Conservation (phyloP, 306 rosid genomes). For the Trifolium pratense region DNA sequence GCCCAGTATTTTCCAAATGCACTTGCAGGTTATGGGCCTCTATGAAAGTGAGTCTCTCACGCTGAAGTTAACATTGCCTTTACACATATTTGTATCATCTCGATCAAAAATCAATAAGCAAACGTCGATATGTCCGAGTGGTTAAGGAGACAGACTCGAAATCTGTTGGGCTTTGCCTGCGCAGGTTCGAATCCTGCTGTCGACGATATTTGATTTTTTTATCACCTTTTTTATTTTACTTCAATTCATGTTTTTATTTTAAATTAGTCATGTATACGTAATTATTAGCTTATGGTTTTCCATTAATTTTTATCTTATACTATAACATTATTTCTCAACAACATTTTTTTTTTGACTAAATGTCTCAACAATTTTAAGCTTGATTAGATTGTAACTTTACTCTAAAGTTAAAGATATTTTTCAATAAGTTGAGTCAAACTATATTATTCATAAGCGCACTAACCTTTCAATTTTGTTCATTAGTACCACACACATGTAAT, state of each 20-base stretch:
- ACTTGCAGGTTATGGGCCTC: neutral
- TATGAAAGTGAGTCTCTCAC: neutral
- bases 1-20: neutral
- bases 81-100: rapidly evolving
- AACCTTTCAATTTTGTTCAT: slow-evolving; percentile 1
- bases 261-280: neutral
- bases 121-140: slow-evolving; percentile 30
- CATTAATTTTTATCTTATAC: neutral
- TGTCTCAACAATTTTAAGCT: neutral
- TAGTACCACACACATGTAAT: neutral
- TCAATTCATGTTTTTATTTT: neutral
- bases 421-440: neutral
- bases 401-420: slow-evolving; percentile 10
- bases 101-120: rapidly evolving
- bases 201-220: neutral
- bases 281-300: neutral
- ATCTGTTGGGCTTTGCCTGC: slow-evolving; percentile 34
- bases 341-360: neutral
- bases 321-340: neutral
- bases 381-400: neutral
- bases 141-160: slow-evolving; percentile 35
- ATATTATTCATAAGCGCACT: neutral
- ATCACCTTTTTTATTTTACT: neutral
- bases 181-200: slow-evolving; percentile 37
- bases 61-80: neutral